Conservation (phyloP, 2,329 filamentous ascomycete genomes). For the Coniochaeta sp. region DNA sequence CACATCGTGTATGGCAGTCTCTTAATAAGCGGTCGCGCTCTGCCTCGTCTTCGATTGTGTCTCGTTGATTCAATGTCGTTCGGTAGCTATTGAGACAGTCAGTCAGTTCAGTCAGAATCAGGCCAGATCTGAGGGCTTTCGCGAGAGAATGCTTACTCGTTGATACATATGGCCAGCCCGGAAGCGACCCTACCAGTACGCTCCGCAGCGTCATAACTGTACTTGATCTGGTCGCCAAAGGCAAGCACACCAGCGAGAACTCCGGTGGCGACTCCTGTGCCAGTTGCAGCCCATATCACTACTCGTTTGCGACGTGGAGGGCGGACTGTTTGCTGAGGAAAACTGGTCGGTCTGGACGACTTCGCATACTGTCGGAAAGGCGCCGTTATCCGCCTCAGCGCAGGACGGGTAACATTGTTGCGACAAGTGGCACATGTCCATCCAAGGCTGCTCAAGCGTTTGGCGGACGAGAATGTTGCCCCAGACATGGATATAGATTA, state of each 20-base stretch:
- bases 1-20: conserved; percentile 88
- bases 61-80: conserved; percentile 65
- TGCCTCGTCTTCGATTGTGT: conserved; percentile 52
- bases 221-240: conserved; percentile 64
- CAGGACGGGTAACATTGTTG: conserved; percentile 7
- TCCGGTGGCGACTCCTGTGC: conserved; percentile 40
- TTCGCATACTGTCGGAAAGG: conserved; percentile 13
- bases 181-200: conserved; percentile 72
- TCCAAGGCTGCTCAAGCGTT: conserved; percentile 9
- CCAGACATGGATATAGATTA: neutral
- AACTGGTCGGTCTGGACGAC: neutral
- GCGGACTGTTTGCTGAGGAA: conserved; percentile 9
- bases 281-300: conserved; percentile 42
- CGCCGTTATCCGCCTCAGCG: conserved; percentile 1
- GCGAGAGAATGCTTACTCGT: conserved; percentile 54
- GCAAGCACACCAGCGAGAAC: conserved; percentile 29
- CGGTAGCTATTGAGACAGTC: conserved; percentile 62
- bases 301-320: conserved; percentile 13
- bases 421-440: conserved; percentile 20
- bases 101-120: conserved; percentile 6
- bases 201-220: conserved; percentile 67
- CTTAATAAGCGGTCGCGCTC: conserved; percentile 64
- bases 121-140: neutral
- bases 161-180: conserved; percentile 73
- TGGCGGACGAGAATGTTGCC: conserved; percentile 2